Evolutionary conservation across 208 protist species (phyloP).

Genomic region (Novymonas esmeraldas): DNA sequence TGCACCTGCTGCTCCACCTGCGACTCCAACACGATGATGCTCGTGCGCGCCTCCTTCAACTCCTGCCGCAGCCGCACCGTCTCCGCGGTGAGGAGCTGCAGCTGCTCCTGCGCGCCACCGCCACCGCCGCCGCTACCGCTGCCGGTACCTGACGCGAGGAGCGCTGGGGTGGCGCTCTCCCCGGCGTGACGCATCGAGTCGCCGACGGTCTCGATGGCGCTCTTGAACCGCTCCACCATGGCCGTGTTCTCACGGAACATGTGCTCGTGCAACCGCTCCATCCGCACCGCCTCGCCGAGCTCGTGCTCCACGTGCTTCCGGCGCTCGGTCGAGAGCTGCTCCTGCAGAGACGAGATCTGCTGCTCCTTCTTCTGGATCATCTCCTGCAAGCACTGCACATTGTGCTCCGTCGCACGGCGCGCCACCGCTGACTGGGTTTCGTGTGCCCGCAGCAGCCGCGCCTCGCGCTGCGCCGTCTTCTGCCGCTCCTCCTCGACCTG

Average conservation of each 20-base stretch:
- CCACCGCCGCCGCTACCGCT: conserved; percentile 16
- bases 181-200: conserved; percentile 27
- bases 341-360: conserved; percentile 63
- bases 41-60: conserved; percentile 57
- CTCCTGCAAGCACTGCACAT: conserved; percentile 69
- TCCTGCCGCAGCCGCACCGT: conserved; percentile 69
- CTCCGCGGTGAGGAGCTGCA: conserved; percentile 68
- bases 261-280: conserved; percentile 84
- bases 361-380: conserved; percentile 82
- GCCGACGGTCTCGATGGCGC: conserved; percentile 66
- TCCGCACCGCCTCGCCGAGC: conserved; percentile 73
- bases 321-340: conserved; percentile 80
- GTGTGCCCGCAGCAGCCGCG: conserved; percentile 61
- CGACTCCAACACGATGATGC: conserved; percentile 75
- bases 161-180: conserved; percentile 2
- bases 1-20: conserved; percentile 65
- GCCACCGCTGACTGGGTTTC: conserved; percentile 76
- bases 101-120: conserved; percentile 46
- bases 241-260: conserved; percentile 85
- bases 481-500: conserved; percentile 73
- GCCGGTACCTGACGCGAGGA: conserved; percentile 14
- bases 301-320: conserved; percentile 69
- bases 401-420: conserved; percentile 81
- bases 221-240: conserved; percentile 84
- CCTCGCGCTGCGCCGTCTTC: conserved; percentile 59